Percentiles rank a stretch among this genome's conserved stretches.
phyloP scores from a whole-genome alignment of 1,139 yeast genomes.

The Taphrina flavorubra region DNA sequence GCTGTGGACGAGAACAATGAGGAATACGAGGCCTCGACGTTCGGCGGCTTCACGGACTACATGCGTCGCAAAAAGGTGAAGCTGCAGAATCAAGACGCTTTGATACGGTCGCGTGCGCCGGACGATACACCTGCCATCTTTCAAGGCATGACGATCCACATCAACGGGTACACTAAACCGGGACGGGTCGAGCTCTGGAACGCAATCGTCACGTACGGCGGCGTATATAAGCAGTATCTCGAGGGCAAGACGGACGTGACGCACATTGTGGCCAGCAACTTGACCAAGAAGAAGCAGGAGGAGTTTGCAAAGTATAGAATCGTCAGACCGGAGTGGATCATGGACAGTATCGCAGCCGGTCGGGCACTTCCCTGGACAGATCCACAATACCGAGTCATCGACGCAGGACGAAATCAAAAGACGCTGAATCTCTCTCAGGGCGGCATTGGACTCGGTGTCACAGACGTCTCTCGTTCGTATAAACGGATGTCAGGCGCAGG shows the following conservation, averaged over 20 bases:
- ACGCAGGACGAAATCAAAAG: constrained; percentile 20
- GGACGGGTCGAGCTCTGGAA: constrained; percentile 73
- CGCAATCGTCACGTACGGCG: constrained; percentile 77
- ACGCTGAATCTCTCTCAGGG: not conserved
- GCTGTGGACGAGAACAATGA: constrained; percentile 42
- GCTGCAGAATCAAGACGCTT: constrained; percentile 67
- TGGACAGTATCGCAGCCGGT: constrained; percentile 62
- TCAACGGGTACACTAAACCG: constrained; percentile 87
- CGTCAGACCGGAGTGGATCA: constrained; percentile 82
- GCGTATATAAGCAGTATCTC: constrained; percentile 71
- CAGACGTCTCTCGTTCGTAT: constrained; percentile 16
- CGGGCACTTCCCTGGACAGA: constrained; percentile 69
- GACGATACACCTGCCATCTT: constrained; percentile 56
- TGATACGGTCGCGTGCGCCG: constrained; percentile 47
- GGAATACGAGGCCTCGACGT: constrained; percentile 54
- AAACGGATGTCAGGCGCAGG: not conserved
- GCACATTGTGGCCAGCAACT: constrained; percentile 77
- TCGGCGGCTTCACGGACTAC: constrained; percentile 73
- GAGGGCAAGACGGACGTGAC: constrained; percentile 75
- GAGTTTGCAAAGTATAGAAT: constrained; percentile 74
- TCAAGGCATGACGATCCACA: constrained; percentile 61
- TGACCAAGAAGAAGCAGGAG: constrained; percentile 71
- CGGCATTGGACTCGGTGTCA: not conserved
- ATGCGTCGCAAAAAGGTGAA: constrained; percentile 69
- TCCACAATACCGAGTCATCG: constrained; percentile 58